Evolutionary conservation across 2,329 filamentous ascomycete species (phyloP).

Genomic region (Aspergillus fijiensis): DNA sequence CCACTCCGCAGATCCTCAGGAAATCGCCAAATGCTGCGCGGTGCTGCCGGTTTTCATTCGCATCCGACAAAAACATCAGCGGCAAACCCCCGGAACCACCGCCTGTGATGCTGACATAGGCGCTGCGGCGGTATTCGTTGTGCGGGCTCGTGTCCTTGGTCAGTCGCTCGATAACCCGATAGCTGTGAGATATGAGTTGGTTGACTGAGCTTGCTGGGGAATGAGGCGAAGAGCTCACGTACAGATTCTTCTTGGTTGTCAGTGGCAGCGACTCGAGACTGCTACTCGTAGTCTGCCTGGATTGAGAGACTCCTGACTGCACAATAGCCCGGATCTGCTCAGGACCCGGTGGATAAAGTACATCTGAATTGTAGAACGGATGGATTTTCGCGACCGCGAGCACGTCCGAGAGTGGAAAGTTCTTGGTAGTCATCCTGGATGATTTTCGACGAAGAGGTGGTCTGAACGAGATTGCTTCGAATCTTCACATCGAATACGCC

Average conservation of each 20-base stretch:
- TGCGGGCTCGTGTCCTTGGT: constrained; percentile 32
- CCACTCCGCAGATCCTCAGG: constrained; percentile 29
- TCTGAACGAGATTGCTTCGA: too few species aligned
- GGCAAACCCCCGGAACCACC: constrained; percentile 36
- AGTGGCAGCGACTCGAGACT: too few species aligned
- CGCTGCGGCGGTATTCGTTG: constrained; percentile 40
- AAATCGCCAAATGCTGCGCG: constrained; percentile 37
- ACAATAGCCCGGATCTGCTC: constrained; percentile 4
- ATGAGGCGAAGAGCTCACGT: too few species aligned
- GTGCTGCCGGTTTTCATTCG: constrained; percentile 44
- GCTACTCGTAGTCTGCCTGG: too few species aligned
- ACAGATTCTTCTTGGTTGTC: too few species aligned
- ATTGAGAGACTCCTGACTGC: too few species aligned
- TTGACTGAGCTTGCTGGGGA: too few species aligned
- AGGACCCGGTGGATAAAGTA: constrained; percentile 33
- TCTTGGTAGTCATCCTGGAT: neutral
- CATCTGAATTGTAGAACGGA: constrained; percentile 34
- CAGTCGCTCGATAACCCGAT: constrained; percentile 38
- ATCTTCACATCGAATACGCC: too few species aligned
- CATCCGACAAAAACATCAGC: constrained; percentile 45
- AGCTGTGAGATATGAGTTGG: constrained; percentile 26
- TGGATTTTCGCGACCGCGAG: constrained; percentile 37
- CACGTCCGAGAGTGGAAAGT: constrained; percentile 27
- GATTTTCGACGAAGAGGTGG: too few species aligned
- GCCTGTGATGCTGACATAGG: constrained; percentile 45